A percentile compares a stretch with the other conserved stretches of the same genome.
Evolutionary conservation across 2,329 filamentous ascomycete genomes (phyloP).

Genomic region (Dothistroma septosporum): DNA sequence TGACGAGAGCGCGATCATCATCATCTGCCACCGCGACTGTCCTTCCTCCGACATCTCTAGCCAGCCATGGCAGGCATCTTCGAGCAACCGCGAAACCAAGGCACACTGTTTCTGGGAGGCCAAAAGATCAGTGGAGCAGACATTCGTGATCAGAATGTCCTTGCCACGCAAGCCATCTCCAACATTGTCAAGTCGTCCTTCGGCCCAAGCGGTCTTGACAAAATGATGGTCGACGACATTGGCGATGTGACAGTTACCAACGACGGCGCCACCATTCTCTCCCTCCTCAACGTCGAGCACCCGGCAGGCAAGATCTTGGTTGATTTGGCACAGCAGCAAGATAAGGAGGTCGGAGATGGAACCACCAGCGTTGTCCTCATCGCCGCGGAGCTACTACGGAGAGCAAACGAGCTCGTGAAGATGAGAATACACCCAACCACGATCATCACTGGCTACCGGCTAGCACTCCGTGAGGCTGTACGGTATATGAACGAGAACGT

Average conservation of each 20-base stretch:
- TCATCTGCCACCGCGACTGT: neutral
- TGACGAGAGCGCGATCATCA: neutral
- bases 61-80: slow-evolving; percentile 84
- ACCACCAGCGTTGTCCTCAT: slow-evolving; percentile 98
- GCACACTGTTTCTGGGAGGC: slow-evolving; percentile 93
- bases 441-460: slow-evolving; percentile 96
- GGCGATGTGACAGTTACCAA: slow-evolving; percentile 99
- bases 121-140: slow-evolving; percentile 96
- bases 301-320: slow-evolving; percentile 98
- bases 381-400: slow-evolving; percentile 85
- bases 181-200: slow-evolving; percentile 99
- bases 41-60: neutral
- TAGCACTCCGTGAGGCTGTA: slow-evolving; percentile 91
- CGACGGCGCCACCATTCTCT: slow-evolving; percentile 94
- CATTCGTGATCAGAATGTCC: slow-evolving; percentile 95
- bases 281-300: slow-evolving; percentile 92
- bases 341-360: slow-evolving; percentile 97
- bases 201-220: slow-evolving; percentile 92
- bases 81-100: slow-evolving; percentile 84
- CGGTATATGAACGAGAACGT: slow-evolving; percentile 99
- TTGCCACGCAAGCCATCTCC: slow-evolving; percentile 92
- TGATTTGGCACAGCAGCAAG: slow-evolving; percentile 95
- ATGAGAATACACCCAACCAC: slow-evolving; percentile 99
- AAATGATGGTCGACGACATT: slow-evolving; percentile 99
- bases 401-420: slow-evolving; percentile 98